Base-by-base conservation (phyloP, 306 rosid genomes). In the Luffa acutangula region DNA sequence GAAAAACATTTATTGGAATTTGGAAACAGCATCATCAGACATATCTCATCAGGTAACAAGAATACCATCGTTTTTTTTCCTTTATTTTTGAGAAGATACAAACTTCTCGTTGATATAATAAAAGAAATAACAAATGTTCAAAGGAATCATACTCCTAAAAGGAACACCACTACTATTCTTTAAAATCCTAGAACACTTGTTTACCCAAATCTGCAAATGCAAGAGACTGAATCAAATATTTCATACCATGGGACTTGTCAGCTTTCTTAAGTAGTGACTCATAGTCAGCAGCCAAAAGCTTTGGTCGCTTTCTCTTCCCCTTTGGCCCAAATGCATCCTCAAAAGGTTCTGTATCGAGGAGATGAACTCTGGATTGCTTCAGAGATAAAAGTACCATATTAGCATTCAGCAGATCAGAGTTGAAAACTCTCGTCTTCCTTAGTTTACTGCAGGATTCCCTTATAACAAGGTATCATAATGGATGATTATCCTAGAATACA, bases 281-380 rank as follows among this genome's bases (percentile, higher is more conserved):
- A 72, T 95, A 95, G 86, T 90, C 94, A 51, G 90, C 79, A 14
- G 93, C 97, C 76, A 95, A 36, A 70, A 91, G 89, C 58, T 49
- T 91, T 12, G 98, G 97, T 17, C 96, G 92, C 85, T 92, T 95
- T 83, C 98, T 87, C 85, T 91, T 92, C 45, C 87, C 82, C 87
- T 92, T 94, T 3, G 95, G 93, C 79, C 97, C 97, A 82, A 94
- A 94, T 17, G 93, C 97, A 89, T 95, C 91, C 31, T 15, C 63
- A 79, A 95, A 95, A 9, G 96, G 88, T 92, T 95, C 93, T 70
- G 93, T 91, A 46, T 92, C 97, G 59, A 95, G 97, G 48, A 95
- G 92, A 82, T 95, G 97, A 83, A 92, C 97, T 83, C 95, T 87
- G 9, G 97, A 45, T 95, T 95, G 98, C 98, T 95, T 70, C 87